phyloP scores from a whole-genome alignment of 257 asterid genomes.

The Solanum infundibuliforme region DNA sequence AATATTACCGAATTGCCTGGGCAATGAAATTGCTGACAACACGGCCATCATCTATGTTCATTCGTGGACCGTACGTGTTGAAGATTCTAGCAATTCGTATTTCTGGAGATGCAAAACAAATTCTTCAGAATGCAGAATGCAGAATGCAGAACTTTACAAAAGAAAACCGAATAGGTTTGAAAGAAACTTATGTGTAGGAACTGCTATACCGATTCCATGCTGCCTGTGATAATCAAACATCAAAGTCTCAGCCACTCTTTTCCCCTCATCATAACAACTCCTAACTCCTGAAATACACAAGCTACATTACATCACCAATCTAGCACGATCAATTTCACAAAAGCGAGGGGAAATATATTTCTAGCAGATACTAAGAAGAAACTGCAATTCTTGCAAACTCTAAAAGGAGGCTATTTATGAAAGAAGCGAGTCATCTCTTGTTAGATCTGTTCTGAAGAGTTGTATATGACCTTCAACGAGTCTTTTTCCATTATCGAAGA shows the following conservation, averaged over 20 bases:
- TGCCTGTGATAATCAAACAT: conserved; percentile 98
- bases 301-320: neutral
- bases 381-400: neutral
- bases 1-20: conserved; percentile 83
- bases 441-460: neutral
- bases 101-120: conserved; percentile 24
- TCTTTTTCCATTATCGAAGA: neutral
- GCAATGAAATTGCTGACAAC: conserved; percentile 97
- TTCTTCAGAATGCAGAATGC: neutral
- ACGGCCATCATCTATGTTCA: conserved; percentile 98
- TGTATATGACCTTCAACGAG: neutral
- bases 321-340: neutral
- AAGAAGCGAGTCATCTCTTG: neutral
- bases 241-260: conserved; percentile 91
- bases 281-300: conserved; percentile 62
- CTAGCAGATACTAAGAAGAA: neutral
- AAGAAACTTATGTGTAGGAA: too few species aligned
- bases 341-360: neutral
- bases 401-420: neutral
- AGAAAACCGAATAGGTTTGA: neutral
- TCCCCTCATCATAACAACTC: conserved; percentile 95
- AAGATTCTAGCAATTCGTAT: conserved; percentile 89
- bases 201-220: conserved; percentile 68
- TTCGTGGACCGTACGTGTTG: conserved; percentile 96
- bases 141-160: neutral